phyloP scores from a whole-genome alignment of 2,329 filamentous ascomycete species.

The Penicillium sp. region DNA sequence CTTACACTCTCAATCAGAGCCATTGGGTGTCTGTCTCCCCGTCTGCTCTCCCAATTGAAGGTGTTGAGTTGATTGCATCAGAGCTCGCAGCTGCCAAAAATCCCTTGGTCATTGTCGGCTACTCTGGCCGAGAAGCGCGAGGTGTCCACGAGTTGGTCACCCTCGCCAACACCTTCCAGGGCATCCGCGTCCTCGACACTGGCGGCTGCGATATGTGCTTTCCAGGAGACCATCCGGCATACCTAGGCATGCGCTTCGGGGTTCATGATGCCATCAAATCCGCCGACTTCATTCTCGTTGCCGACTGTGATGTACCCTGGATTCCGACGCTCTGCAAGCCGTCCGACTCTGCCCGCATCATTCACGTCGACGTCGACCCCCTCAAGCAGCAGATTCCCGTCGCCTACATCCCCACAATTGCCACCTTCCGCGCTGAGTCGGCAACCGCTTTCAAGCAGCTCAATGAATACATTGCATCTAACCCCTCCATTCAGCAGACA shows the following conservation, averaged over 20 bases:
- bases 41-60: conserved; percentile 53
- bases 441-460: conserved; percentile 61
- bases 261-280: too few relatives aligned
- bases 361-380: conserved; percentile 59
- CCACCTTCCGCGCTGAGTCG: conserved; percentile 59
- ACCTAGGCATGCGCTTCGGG: conserved; percentile 65
- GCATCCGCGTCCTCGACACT: conserved; percentile 46
- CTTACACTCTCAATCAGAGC: conserved; percentile 64
- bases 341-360: conserved; percentile 48
- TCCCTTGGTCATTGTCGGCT: conserved; percentile 45
- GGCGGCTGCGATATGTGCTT: conserved; percentile 47
- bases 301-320: conserved; percentile 90
- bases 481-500: conserved; percentile 41
- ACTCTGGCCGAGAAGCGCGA: conserved; percentile 40
- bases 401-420: conserved; percentile 59
- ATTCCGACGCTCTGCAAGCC: conserved; percentile 66
- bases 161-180: conserved; percentile 42
- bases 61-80: conserved; percentile 37
- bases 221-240: conserved; percentile 44
- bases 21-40: conserved; percentile 59
- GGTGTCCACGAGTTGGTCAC: conserved; percentile 40
- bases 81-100: conserved; percentile 41
- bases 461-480: conserved; percentile 50
- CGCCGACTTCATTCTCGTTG: conserved; percentile 74
- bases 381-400: conserved; percentile 66